These are phyloP conservation scores for Mucor irregularis DNA, from an alignment of 371 early-diverging fungal species.

Conservation along the genomic window DNA sequence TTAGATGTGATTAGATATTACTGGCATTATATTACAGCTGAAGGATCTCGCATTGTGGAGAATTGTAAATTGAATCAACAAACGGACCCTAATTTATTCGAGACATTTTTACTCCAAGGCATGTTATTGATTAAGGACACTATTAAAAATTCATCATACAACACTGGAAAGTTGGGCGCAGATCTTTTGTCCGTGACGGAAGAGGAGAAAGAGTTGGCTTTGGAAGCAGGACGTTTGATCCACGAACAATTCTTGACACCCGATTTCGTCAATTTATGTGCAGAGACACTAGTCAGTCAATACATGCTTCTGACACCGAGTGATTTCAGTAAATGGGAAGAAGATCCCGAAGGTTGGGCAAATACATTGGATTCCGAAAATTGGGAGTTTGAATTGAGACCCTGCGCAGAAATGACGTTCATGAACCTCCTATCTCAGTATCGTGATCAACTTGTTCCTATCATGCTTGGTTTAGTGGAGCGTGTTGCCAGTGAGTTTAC, in stretches of 20 bases:
- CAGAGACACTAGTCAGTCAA: constrained; percentile 71
- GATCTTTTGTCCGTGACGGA: constrained; percentile 40
- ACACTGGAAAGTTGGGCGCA: constrained; percentile 28
- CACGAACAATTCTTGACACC: constrained; percentile 71
- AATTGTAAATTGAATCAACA: constrained; percentile 21
- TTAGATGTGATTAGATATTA: constrained; percentile 75
- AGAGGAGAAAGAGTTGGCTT: constrained; percentile 52
- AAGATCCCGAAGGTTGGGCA: constrained; percentile 87
- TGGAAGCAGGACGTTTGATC: constrained; percentile 58
- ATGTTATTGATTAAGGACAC: constrained; percentile 68
- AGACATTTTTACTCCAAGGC: constrained; percentile 68
- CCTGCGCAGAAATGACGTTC: constrained; percentile 85
- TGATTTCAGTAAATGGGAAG: constrained; percentile 82
- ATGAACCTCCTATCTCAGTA: constrained; percentile 73
- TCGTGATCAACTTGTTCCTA: constrained; percentile 64
- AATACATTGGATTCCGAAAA: constrained; percentile 81
- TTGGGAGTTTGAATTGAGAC: constrained; percentile 82
- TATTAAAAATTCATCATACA: constrained; percentile 62
- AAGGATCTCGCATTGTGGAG: constrained; percentile 24
- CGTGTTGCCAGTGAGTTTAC: constrained; percentile 56
- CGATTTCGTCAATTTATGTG: constrained; percentile 60
- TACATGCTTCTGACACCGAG: constrained; percentile 71
- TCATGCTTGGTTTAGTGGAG: constrained; percentile 62
- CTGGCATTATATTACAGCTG: constrained; percentile 55
- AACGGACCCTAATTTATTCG: constrained; percentile 9